Conservation (phyloP, 2,329 filamentous ascomycete species). For the Lecanoromycetidae sp. region DNA sequence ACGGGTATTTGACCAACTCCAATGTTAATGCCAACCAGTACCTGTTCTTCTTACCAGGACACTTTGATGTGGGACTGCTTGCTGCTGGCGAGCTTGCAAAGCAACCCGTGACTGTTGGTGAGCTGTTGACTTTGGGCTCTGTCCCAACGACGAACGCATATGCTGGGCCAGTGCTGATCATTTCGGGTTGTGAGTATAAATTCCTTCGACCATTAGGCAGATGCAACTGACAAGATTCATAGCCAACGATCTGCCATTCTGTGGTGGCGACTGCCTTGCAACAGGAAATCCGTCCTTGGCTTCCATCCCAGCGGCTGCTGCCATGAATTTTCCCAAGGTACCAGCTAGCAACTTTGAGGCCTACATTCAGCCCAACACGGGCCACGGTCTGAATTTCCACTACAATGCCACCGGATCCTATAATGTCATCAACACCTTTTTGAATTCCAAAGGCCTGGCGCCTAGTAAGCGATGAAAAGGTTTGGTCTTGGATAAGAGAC, state of each 20-base stretch:
- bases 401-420: slow-evolving; percentile 32
- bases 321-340: slow-evolving; percentile 29
- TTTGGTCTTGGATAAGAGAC: too few relatives aligned
- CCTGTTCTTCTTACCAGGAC: slow-evolving; percentile 38
- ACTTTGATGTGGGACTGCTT: slow-evolving; percentile 45
- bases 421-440: slow-evolving; percentile 27
- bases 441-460: slow-evolving; percentile 17
- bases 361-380: slow-evolving; percentile 41
- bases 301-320: slow-evolving; percentile 36
- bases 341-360: slow-evolving; percentile 40
- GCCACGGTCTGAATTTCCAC: slow-evolving; percentile 41
- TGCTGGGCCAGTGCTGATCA: slow-evolving; percentile 44
- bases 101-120: slow-evolving; percentile 46
- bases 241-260: slow-evolving; percentile 42
- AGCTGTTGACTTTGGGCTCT: slow-evolving; percentile 44
- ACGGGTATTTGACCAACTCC: slow-evolving; percentile 43
- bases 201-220: background rate
- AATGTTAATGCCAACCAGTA: slow-evolving; percentile 37
- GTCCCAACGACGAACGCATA: slow-evolving; percentile 29
- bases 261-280: slow-evolving; percentile 48
- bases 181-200: slow-evolving; percentile 41
- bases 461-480: too few relatives aligned
- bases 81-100: slow-evolving; percentile 34
- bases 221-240: background rate
- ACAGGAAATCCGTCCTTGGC: slow-evolving; percentile 29